Base-by-base conservation (phyloP, 2,329 filamentous ascomycete genomes). In the Botryotinia calthae region DNA sequence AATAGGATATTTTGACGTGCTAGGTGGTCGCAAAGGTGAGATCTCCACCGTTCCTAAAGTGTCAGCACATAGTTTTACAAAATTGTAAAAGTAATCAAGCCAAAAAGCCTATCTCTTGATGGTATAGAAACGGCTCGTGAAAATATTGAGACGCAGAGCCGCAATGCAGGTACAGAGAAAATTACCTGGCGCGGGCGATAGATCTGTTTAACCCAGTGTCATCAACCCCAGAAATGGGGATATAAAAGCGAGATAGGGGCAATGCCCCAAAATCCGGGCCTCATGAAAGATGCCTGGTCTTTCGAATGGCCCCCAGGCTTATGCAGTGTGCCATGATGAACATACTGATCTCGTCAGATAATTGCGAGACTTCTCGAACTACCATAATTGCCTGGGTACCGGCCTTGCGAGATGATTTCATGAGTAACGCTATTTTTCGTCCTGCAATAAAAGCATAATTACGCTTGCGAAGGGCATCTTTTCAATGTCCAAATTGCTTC, bases 321-420 rank as follows among this genome's bases (percentile, higher is more conserved):
- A 18, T 61, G 37, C 10, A n/a, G 31, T 37, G 10, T 37, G 4
- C 5, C 64, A 37, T 20, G 25, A 28, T 20, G 37, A 42, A 10
- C 16, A 42, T 31, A 18, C 4, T 18, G 34, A 8, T 67, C 16
- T 22, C 16, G 34, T 28, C 18, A 54, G 16, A 56, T 42, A 6
- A 51, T 16, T 22, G 34, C 20, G 48, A 67, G 48, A 65, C 63
- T 65, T 65, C 63, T 65, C 63, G 44, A 48, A n/a, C 46, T 7
- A 37, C 25, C 65, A 48, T 40, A 14, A 18, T 16, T 44, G 28
- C n/a, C 18, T 10, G 14, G 42, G 28, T 31, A 28, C n/a, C 4
- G 42, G 42, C 28, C 28, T 46, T 34, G 28, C 28, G 34, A 46
- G 40, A 28, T 16, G 62, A 48, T 22, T 34, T 1, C 20, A 25